phyloP scores from a whole-genome alignment of 2,329 filamentous ascomycete genomes.

The Arthrobotrys iridis region DNA sequence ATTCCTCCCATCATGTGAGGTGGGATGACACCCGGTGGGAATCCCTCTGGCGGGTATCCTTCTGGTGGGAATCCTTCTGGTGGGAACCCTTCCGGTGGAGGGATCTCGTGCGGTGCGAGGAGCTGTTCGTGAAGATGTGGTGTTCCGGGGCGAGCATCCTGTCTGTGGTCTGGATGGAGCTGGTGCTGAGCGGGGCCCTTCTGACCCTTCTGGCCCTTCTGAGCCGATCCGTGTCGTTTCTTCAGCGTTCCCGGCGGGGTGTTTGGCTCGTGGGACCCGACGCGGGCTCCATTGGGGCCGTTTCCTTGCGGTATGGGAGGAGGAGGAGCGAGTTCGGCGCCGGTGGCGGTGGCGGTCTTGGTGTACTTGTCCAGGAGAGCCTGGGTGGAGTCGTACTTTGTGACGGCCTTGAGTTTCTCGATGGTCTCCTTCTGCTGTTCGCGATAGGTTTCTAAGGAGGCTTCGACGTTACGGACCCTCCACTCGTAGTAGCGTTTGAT shows the following conservation, averaged over 20 bases:
- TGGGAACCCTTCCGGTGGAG: constrained; percentile 56
- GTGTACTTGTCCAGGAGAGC: constrained; percentile 93
- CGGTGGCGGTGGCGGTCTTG: constrained; percentile 61
- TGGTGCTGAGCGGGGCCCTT: not conserved
- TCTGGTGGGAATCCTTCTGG: constrained; percentile 43
- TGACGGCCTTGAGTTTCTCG: constrained; percentile 91
- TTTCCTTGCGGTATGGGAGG: constrained; percentile 57
- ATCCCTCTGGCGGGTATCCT: constrained; percentile 54
- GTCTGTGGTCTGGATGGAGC: constrained; percentile 6
- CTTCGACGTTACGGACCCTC: constrained; percentile 75
- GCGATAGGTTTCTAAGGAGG: constrained; percentile 77
- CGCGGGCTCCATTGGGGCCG: constrained; percentile 14
- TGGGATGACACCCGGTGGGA: constrained; percentile 43
- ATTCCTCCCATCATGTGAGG: constrained; percentile 24
- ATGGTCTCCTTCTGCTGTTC: constrained; percentile 86
- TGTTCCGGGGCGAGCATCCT: constrained; percentile 24
- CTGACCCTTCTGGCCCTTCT: constrained; percentile 49
- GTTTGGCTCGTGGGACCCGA: constrained; percentile 19
- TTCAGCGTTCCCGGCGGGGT: constrained; percentile 54
- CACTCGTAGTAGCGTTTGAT: constrained; percentile 80
- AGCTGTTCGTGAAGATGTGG: constrained; percentile 12
- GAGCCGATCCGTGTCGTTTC: constrained; percentile 56
- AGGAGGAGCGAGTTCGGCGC: constrained; percentile 57
- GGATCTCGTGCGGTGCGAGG: not conserved
- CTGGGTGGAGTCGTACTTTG: constrained; percentile 94